Percentiles rank a stretch among this genome's conserved stretches.
Evolutionary conservation across 805 yeast genomes (phyloP).

Genomic region (Candida boidinii): DNA sequence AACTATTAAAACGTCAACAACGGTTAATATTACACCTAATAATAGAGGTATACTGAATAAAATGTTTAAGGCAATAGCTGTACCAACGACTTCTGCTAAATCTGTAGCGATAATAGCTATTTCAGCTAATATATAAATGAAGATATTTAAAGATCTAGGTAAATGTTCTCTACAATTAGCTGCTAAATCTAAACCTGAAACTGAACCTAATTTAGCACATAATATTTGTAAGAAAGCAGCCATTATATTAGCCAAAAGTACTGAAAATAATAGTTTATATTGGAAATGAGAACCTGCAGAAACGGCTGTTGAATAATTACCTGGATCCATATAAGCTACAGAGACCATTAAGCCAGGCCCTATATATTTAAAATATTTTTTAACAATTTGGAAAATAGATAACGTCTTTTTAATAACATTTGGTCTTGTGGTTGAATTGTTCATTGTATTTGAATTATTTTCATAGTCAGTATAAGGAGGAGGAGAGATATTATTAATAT

Average conservation of each 20-base stretch:
- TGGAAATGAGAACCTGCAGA: conserved; percentile 87
- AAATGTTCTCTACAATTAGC: conserved; percentile 75
- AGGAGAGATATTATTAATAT: too few species aligned
- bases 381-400: conserved; percentile 10
- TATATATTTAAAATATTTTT: conserved; percentile 38
- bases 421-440: too few species aligned
- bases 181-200: conserved; percentile 90
- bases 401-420: too few species aligned
- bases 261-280: conserved; percentile 69
- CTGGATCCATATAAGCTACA: conserved; percentile 97
- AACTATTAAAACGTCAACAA: conserved; percentile 78
- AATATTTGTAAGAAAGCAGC: conserved; percentile 83
- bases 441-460: too few species aligned
- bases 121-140: conserved; percentile 74
- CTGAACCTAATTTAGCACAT: conserved; percentile 85
- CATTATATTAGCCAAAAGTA: conserved; percentile 71
- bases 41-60: conserved; percentile 72
- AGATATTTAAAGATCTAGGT: conserved; percentile 49
- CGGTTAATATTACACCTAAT: conserved; percentile 77
- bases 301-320: conserved; percentile 92
- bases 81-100: conserved; percentile 96
- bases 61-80: conserved; percentile 87
- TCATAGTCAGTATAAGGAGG: too few species aligned
- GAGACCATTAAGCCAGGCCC: conserved; percentile 96
- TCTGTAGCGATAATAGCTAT: conserved; percentile 92